Base-by-base conservation (phyloP, 2,329 filamentous ascomycete genomes). In the Elsinoe batatas region DNA sequence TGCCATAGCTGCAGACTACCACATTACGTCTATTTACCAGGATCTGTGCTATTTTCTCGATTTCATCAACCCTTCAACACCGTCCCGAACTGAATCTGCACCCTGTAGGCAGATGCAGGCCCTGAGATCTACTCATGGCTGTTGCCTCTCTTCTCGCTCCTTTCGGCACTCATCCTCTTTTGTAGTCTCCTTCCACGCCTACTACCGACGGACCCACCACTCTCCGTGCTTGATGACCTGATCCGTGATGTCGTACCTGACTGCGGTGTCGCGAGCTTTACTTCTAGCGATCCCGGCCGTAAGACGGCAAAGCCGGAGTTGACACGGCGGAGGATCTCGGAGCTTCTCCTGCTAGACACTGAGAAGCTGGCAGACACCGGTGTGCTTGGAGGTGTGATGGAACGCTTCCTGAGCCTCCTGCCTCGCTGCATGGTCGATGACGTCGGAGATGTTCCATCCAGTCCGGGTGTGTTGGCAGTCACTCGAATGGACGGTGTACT, bases 221-320 rank as follows among this genome's bases (percentile, higher is more conserved):
- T 55, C 30, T 55, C 53, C 11, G 53, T 55, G 18, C 53, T 55
- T 10, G 53, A 55, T 12, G 53, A 55, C 12, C 53, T 20, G 33
- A 30, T 22, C 22, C 18, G 26, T 7, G 53, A 55, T 7, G 20
- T 33, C 7, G 4, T 43, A 20, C 40, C 18, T 37, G 40, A 33
- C n/a, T 32, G 32, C 13, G 53, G 53, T 13, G 47, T 38, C 10
- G 53, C 40, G 15, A 38, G 53, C 8, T 44, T 38, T 6, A 26
- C 42, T 46, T 61, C 58, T 20, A 70, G 58, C 6, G 67, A 64
- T 17, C 68, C 67, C 6, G 65, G 65, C 51, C 59, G 63, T 3
- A 70, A 58, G 20, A 70, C 65, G 22, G 69, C 67, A 49, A 69
- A 70, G 3, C 68, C 68, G 35, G 64, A 59, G n/a, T 59, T 61